phyloP scores from a whole-genome alignment of 345 rosid genomes.

The Eucalyptus curtisii region DNA sequence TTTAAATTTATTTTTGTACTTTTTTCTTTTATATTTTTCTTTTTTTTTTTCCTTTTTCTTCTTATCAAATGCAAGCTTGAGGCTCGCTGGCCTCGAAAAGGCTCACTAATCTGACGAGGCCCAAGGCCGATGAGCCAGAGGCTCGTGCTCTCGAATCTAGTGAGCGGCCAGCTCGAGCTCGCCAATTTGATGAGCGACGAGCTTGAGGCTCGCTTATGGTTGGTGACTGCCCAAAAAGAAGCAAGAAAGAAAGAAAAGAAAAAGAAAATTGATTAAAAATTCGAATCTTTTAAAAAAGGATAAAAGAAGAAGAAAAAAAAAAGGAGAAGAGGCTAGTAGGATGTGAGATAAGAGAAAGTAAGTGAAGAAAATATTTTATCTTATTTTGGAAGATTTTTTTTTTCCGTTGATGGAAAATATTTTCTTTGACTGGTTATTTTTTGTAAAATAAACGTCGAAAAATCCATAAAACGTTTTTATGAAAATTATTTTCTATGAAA shows the following conservation, averaged over 20 bases:
- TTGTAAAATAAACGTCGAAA: fast-evolving
- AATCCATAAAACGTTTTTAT: fast-evolving
- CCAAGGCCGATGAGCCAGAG: fast-evolving
- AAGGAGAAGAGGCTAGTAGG: fast-evolving
- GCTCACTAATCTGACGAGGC: fast-evolving
- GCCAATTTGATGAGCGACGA: fast-evolving
- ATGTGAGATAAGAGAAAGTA: no score
- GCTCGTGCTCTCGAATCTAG: fast-evolving
- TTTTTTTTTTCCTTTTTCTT: no score
- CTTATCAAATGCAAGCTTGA: fast-evolving
- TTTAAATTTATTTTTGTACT: fast-evolving
- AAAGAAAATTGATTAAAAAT: no score
- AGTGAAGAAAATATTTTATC: no score
- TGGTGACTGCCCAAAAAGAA: fast-evolving
- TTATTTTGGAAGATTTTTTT: no score
- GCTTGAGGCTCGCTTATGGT: fast-evolving
- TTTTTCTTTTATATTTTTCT: no score
- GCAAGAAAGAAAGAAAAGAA: fast-evolving
- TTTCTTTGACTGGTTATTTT: fast-evolving
- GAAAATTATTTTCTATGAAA: no score
- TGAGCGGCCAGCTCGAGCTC: fast-evolving
- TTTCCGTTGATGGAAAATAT: no score
- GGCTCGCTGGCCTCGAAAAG: fast-evolving
- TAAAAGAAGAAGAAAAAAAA: no score
- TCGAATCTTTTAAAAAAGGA: fast-evolving